Conservation (phyloP, 164 flowering plant genomes). For the Echeveria elegans region DNA sequence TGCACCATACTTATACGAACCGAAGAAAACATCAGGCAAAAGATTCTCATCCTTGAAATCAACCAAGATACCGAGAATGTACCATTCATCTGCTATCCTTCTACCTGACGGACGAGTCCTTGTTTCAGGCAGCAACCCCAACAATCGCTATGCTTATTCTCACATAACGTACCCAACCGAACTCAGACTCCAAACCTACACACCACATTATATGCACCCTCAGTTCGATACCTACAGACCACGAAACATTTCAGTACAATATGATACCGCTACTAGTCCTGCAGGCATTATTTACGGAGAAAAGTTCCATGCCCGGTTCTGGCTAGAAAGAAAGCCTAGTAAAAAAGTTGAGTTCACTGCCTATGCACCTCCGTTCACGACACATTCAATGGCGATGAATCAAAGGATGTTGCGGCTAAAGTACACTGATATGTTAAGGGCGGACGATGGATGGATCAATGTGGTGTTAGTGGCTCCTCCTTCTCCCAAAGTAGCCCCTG, state of each 20-base stretch:
- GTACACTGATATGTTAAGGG: constrained; percentile 23
- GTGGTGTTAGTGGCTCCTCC: constrained; percentile 56
- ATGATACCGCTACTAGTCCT: background rate
- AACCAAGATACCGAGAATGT: constrained; percentile 51
- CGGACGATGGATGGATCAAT: constrained; percentile 21
- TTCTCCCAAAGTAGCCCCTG: constrained; percentile 49
- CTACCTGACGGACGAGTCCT: constrained; percentile 62
- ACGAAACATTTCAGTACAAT: constrained; percentile 24
- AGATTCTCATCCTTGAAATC: constrained; percentile 35
- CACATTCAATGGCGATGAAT: constrained; percentile 56
- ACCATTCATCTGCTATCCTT: constrained; percentile 59
- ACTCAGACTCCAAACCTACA: constrained; percentile 42
- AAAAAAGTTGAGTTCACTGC: constrained; percentile 26
- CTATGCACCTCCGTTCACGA: constrained; percentile 58
- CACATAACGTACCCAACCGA: constrained; percentile 55
- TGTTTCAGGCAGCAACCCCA: constrained; percentile 65
- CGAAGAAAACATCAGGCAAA: constrained; percentile 22
- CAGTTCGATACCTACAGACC: constrained; percentile 29
- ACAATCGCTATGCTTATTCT: constrained; percentile 30
- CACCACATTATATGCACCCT: constrained; percentile 41
- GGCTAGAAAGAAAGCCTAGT: constrained; percentile 22
- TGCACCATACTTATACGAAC: constrained; percentile 46
- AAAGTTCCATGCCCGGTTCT: constrained; percentile 31
- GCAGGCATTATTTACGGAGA: constrained; percentile 26
- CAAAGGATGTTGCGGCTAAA: constrained; percentile 61